Evolutionary conservation across 305 asterid genomes (phyloP).

Genomic region (Solanum hybrid): DNA sequence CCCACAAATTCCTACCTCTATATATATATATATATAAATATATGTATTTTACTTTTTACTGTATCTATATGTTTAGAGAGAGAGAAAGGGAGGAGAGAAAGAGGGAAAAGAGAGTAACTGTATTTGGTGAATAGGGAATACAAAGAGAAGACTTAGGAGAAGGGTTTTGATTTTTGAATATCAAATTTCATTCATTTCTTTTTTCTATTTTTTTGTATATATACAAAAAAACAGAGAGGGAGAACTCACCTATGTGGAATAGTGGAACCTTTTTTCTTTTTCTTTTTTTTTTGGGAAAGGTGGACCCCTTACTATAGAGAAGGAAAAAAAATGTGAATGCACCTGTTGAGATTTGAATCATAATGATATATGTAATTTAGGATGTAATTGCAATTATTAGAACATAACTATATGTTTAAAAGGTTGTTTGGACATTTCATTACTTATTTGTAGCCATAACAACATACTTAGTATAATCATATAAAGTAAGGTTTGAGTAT

Average conservation of each 20-base stretch:
- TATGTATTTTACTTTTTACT: not conserved
- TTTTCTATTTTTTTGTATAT: not conserved
- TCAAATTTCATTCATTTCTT: not conserved
- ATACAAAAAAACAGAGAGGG: not conserved
- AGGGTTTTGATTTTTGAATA: slow-evolving; percentile 5
- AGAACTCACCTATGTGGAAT: not conserved
- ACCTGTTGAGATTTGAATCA: not conserved
- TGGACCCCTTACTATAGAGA: not conserved
- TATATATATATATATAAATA: not conserved
- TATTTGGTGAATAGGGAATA: not conserved
- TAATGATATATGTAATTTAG: not conserved
- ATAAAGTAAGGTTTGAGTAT: not conserved
- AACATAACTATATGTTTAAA: not conserved
- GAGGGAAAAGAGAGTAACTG: slow-evolving; percentile 1
- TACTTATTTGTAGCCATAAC: not conserved
- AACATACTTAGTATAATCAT: not conserved
- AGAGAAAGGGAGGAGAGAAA: not conserved
- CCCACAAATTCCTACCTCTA: not conserved
- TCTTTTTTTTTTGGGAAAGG: not conserved
- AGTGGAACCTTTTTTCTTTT: not conserved
- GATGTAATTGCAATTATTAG: not conserved
- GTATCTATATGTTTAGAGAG: not conserved
- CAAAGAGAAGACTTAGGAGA: slow-evolving; percentile 7
- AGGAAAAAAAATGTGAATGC: not conserved
- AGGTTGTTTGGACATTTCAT: not conserved